Conservation (phyloP, 768 basidiomycete genomes). For the Hygrophoropsis aurantiaca region DNA sequence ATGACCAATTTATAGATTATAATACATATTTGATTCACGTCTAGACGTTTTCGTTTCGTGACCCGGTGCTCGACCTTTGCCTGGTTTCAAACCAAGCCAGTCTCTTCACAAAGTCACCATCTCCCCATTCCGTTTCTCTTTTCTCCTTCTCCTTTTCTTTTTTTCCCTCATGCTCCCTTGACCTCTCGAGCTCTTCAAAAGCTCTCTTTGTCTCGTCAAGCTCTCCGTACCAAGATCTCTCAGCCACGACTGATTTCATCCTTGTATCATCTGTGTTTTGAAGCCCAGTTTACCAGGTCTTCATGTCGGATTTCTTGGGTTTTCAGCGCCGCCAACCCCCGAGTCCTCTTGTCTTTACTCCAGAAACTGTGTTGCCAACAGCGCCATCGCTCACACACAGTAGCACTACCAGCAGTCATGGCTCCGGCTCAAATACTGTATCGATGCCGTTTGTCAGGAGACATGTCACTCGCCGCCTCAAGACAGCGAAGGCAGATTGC, state of each 20-base stretch:
- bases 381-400: constrained; percentile 42
- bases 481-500: constrained; percentile 92
- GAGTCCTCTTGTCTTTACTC: constrained; percentile 79
- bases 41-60: neutral
- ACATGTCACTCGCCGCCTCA: constrained; percentile 91
- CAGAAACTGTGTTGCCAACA: constrained; percentile 60
- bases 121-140: constrained; percentile 7
- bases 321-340: constrained; percentile 54
- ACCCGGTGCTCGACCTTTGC: neutral
- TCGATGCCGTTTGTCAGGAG: constrained; percentile 92
- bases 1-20: no score
- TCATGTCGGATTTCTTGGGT: constrained; percentile 51
- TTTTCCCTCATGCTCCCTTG: constrained; percentile 2
- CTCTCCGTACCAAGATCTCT: constrained; percentile 10
- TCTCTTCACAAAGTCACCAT: constrained; percentile 16
- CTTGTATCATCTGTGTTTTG: constrained; percentile 3
- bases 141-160: constrained; percentile 11
- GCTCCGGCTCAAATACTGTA: constrained; percentile 69
- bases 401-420: constrained; percentile 32
- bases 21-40: no score
- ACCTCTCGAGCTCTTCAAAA: neutral
- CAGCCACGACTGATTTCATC: neutral
- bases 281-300: constrained; percentile 1
- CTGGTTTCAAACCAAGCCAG: constrained; percentile 10
- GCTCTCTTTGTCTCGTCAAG: constrained; percentile 3